Evolutionary conservation across 345 rosid genomes (phyloP), one percentile per base, ranked within the genome.

Genomic region (Gossypioides kirkii): DNA sequence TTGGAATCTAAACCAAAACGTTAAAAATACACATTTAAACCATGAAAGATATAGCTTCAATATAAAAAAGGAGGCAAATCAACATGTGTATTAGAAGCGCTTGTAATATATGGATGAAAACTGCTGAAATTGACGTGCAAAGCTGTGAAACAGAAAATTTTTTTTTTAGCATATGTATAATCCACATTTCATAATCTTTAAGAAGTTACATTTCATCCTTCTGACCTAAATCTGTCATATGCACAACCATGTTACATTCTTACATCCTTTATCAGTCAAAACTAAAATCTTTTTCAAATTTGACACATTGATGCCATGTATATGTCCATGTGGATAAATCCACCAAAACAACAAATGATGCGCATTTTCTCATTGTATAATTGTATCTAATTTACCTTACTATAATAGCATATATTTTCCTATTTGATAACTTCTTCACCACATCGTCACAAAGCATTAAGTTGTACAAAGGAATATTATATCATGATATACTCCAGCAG

Each of bases 1-100:
- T 95, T 66, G 97, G 96, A 73, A 92, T 87, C 98, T 95, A 81
- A 69, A 72, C 45, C 54, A 64, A 61, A 70, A 73, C 10, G 69
- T 47, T 17, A 53, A 61, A 58, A 52, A 61, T 63, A 43, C 23
- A 38, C 20, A 61, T 28, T 10, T 32, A 23, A 75, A 65, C 22
- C 61, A 72, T 42, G 52, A 52, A 60, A 73, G 69, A 38, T 70
- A 59, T 47, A 38, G 52, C 17, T 38, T 65, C n/a, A 60, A 54
- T 2, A 49, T 47, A 71, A 25, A 1, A 9, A 52, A 41, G 65
- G 69, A 53, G 16, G 26, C 42, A 65, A 64, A 63, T 28, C 18
- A 22, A 47, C 26, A 6, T 46, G 38, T 32, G 38, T 32, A 5
- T 6, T 4, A 13, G 42, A 60, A 60, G 43, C 11, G 64, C 42